Base-by-base conservation (phyloP, 345 rosid genomes). In the Microthlaspi erraticum region DNA sequence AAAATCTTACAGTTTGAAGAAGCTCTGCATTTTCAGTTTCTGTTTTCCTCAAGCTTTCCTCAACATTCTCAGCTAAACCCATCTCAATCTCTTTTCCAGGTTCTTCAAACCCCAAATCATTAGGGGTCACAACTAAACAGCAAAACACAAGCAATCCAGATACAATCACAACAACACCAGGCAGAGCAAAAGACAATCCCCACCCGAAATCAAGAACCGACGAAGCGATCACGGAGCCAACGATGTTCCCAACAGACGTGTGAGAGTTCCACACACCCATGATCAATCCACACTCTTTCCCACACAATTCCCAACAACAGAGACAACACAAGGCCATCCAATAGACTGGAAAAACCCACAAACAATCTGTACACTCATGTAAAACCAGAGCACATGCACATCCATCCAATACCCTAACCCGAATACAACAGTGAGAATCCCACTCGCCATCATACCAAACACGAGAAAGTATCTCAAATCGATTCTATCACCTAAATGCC, bases 241-340 rank as follows among this genome's bases (percentile, higher is more conserved):
- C 54, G 50, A 93, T 86, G 46, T 93, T 93, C 11, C 97, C 98
- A 5, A 91, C 77, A 0, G 96, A 91, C 5, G 97, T 91, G 69
- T 93, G 90, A 0, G 98, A 91, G 64, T 74, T 87, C 98, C 99
- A 93, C 7, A 85, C 56, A 96, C 91, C 98, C 99, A 93, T 85
- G 38, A 88, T 89, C 83, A 93, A 69, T 23, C 97, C 97, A 78
- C 99, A 85, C 61, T 83, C 88, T 74, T 94, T 94, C 69, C 89
- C 93, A 77, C 78, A 89, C 99, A 94, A 55, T 91, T 91, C 58
- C 99, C 96, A 68, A 89, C 87, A 16, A 91, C 83, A 12, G 99
- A 80, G 33, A 91, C 97, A 74, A 94, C 97, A 82, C 90, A 94
- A 64, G 99, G 97, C 97, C 96, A 94, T n/a, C 99, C 97, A 23